phyloP scores from a whole-genome alignment of 2,329 filamentous ascomycete species.

The Rachicladosporium sp. region DNA sequence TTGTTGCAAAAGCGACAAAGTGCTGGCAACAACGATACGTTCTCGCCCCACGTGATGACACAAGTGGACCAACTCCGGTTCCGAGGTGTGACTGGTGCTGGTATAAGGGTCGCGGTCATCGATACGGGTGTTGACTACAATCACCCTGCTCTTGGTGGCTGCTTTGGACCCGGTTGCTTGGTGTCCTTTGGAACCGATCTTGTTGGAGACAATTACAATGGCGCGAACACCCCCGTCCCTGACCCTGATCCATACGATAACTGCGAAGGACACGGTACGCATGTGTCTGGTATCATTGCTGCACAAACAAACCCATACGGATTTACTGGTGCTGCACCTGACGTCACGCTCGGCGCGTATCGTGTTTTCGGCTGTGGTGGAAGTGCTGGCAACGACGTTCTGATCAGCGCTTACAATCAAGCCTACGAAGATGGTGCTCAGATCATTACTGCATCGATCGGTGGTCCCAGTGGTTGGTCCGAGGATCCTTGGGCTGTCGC shows the following conservation, averaged over 20 bases:
- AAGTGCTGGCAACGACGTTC: conserved; percentile 40
- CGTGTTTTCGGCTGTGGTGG: conserved; percentile 46
- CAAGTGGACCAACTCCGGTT: conserved; percentile 28
- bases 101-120: conserved; percentile 32
- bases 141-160: conserved; percentile 51
- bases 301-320: conserved; percentile 42
- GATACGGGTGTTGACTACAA: conserved; percentile 39
- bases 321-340: conserved; percentile 47
- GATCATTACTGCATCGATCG: conserved; percentile 28
- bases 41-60: conserved; percentile 23
- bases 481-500: conserved; percentile 29
- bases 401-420: conserved; percentile 47
- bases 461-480: conserved; percentile 23
- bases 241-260: conserved; percentile 43
- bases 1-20: conserved; percentile 9
- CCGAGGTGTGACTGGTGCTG: conserved; percentile 33
- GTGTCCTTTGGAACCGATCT: conserved; percentile 47
- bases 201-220: conserved; percentile 38
- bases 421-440: conserved; percentile 42
- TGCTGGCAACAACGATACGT: conserved; percentile 10
- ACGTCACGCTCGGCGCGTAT: conserved; percentile 44
- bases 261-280: conserved; percentile 48
- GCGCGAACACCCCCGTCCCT: conserved; percentile 25
- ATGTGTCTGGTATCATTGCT: conserved; percentile 51
- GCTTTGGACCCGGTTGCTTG: conserved; percentile 48